These are phyloP conservation scores for Chenopodium suecicum DNA, from an alignment of 148 eudicot species.

Conservation along the genomic window DNA sequence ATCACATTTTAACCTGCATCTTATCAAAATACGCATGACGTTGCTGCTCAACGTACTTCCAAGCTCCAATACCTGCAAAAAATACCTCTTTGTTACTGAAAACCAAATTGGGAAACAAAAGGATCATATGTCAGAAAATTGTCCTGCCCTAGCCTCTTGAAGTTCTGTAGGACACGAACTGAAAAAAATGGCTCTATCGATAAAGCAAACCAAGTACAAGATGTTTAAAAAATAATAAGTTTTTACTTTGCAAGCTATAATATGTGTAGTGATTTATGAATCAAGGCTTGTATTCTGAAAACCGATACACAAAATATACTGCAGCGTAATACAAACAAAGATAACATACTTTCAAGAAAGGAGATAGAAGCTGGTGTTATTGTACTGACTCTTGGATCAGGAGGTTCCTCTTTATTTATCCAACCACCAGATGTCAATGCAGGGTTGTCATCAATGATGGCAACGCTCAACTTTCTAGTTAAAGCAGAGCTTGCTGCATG, in stretches of 20 bases:
- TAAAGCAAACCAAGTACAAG: background rate
- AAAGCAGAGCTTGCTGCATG: slow-evolving; percentile 76
- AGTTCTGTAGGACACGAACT: background rate
- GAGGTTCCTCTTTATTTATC: slow-evolving; percentile 65
- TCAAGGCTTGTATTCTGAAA: background rate
- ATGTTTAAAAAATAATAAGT: background rate
- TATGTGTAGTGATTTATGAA: background rate
- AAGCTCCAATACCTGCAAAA: slow-evolving; percentile 81
- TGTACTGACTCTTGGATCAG: slow-evolving; percentile 98
- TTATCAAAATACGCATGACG: slow-evolving; percentile 90
- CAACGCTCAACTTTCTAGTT: slow-evolving; percentile 68
- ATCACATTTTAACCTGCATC: slow-evolving; percentile 67
- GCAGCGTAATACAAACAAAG: background rate
- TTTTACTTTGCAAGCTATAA: background rate
- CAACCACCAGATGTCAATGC: slow-evolving; percentile 45
- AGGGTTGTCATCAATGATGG: slow-evolving; percentile 92
- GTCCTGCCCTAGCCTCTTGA: slow-evolving; percentile 3
- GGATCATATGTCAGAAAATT: background rate
- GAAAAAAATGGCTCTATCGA: background rate
- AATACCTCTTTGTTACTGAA: slow-evolving; percentile 9
- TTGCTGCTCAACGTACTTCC: slow-evolving; percentile 85
- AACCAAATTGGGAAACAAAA: background rate
- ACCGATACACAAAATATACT: background rate
- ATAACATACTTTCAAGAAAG: slow-evolving; percentile 68
- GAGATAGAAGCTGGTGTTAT: slow-evolving; percentile 87